A percentile compares a stretch with the other conserved stretches of the same genome.
Conservation (phyloP, 2,329 filamentous ascomycete genomes). For the Aspergillus sergii region DNA sequence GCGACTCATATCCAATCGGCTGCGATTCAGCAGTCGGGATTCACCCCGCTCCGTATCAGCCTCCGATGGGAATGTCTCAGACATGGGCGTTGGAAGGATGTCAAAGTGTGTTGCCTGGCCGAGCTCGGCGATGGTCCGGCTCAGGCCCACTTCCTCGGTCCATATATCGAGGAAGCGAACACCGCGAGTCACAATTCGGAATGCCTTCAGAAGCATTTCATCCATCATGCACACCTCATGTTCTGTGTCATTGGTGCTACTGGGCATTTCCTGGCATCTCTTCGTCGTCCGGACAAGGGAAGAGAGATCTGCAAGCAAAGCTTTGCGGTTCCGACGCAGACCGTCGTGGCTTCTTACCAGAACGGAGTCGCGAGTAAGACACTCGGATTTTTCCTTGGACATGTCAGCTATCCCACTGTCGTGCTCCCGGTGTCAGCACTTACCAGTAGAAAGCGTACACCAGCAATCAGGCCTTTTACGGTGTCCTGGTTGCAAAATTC, state of each 20-base stretch:
- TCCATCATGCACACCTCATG: conserved; percentile 66
- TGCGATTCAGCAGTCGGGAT: conserved; percentile 36
- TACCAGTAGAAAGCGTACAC: conserved; percentile 86
- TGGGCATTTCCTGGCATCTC: conserved; percentile 74
- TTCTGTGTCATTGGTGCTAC: conserved; percentile 47
- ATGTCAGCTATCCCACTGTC: conserved; percentile 1
- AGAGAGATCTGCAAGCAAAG: conserved; percentile 84
- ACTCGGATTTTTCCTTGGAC: conserved; percentile 80
- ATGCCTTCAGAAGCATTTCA: conserved; percentile 90
- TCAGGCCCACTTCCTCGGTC: conserved; percentile 59
- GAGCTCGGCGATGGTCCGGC: conserved; percentile 43
- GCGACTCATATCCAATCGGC: conserved; percentile 32
- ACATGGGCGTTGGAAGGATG: conserved; percentile 40
- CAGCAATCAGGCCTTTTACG: conserved; percentile 90
- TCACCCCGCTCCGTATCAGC: conserved; percentile 33
- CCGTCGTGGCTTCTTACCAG: conserved; percentile 75
- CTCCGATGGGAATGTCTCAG: conserved; percentile 41
- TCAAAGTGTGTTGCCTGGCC: conserved; percentile 35
- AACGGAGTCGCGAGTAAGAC: conserved; percentile 77
- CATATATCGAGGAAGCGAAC: conserved; percentile 88
- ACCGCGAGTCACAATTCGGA: conserved; percentile 88
- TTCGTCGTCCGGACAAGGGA: conserved; percentile 88
- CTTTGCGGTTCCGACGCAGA: conserved; percentile 80
- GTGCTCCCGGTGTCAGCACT: conserved; percentile 39
- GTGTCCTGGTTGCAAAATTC: conserved; percentile 91